phyloP scores from a whole-genome alignment of 257 asterid genomes.

The Jacaranda copaia region DNA sequence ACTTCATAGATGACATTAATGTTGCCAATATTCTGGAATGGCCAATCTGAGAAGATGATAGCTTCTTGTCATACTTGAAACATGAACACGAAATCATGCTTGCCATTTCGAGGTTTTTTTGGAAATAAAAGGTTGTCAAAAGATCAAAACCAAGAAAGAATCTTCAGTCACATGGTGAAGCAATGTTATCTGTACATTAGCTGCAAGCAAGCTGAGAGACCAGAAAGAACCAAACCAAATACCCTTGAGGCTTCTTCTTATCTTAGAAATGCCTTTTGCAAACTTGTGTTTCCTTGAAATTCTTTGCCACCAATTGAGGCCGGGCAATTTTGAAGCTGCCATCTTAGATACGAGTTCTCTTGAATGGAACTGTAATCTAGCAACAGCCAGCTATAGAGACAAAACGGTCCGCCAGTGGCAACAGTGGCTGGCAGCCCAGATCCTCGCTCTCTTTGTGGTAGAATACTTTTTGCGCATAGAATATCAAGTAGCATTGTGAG shows the following conservation, averaged over 20 bases:
- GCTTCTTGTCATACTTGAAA: background rate
- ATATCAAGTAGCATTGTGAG: slow-evolving; percentile 70
- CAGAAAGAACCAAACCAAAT: slow-evolving; percentile 6
- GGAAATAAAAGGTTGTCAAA: background rate
- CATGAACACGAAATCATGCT: background rate
- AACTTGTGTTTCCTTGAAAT: background rate
- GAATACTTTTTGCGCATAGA: slow-evolving; percentile 62
- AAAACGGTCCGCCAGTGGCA: slow-evolving; percentile 55
- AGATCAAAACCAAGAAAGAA: slow-evolving; percentile 8
- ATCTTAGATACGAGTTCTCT: background rate
- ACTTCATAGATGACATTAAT: background rate
- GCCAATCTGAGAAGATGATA: background rate
- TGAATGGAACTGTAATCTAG: slow-evolving; percentile 32
- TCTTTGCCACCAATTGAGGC: background rate
- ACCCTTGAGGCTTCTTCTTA: background rate
- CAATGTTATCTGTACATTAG: slow-evolving; percentile 30
- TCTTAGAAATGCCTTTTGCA: background rate
- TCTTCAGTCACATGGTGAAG: slow-evolving; percentile 33
- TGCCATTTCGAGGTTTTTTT: background rate
- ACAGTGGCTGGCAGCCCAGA: slow-evolving; percentile 62
- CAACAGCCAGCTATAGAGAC: slow-evolving; percentile 83
- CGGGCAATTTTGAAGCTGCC: background rate
- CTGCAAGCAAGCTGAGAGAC: slow-evolving; percentile 7
- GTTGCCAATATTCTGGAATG: background rate
- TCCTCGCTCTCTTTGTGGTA: slow-evolving; percentile 62